These are phyloP conservation scores for Chaetomium strumarium DNA, from an alignment of 2,329 filamentous ascomycete species.

Conservation along the genomic window DNA sequence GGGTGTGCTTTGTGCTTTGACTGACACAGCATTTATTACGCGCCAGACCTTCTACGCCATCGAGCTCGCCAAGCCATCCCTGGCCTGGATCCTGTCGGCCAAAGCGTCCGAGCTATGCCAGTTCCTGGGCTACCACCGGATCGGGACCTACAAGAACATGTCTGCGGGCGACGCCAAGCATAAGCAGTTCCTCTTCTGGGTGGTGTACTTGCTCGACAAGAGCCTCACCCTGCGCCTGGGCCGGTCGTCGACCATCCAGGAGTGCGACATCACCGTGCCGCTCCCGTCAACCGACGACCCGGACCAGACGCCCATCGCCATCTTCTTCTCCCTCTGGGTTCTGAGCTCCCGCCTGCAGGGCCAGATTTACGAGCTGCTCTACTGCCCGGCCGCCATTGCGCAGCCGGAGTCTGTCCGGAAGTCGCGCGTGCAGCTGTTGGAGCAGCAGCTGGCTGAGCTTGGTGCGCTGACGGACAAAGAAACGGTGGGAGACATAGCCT, in stretches of 20 bases:
- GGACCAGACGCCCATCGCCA: constrained; percentile 12
- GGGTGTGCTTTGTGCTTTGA: no score
- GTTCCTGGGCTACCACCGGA: constrained; percentile 54
- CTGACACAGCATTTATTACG: not conserved
- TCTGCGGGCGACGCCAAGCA: constrained; percentile 29
- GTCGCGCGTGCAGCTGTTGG: constrained; percentile 28
- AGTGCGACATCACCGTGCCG: constrained; percentile 47
- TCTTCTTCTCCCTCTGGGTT: constrained; percentile 48
- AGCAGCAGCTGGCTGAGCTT: constrained; percentile 6
- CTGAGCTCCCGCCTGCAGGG: constrained; percentile 50
- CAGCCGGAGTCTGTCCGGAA: constrained; percentile 35
- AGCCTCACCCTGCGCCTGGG: constrained; percentile 53
- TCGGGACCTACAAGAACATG: constrained; percentile 25
- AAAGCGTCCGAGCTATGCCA: constrained; percentile 56
- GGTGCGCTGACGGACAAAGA: constrained; percentile 1
- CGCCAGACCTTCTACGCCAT: constrained; percentile 53
- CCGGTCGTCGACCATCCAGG: constrained; percentile 51
- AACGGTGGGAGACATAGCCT: constrained; percentile 4
- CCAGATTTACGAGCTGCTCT: constrained; percentile 51
- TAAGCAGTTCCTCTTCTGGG: constrained; percentile 37
- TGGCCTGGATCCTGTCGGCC: constrained; percentile 57
- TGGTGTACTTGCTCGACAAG: constrained; percentile 51
- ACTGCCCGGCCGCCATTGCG: constrained; percentile 42
- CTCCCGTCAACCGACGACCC: constrained; percentile 26
- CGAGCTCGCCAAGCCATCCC: constrained; percentile 54